Conservation (phyloP, 1,139 yeast genomes). For the Scheffersomyces insectosa region DNA sequence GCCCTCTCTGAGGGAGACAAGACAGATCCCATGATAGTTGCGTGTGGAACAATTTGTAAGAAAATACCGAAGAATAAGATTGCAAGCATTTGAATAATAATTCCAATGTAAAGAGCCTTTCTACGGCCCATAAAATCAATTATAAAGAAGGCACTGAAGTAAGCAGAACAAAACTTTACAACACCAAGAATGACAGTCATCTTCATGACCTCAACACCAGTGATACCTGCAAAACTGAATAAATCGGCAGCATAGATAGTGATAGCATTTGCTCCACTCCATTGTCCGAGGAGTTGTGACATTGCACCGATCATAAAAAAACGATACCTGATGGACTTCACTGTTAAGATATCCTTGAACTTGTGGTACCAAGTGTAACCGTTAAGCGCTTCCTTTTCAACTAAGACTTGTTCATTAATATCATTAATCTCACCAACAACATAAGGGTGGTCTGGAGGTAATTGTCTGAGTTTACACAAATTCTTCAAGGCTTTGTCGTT, state of each 20-base stretch:
- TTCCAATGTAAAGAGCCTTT: slow-evolving; percentile 32
- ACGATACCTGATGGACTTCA: slow-evolving; percentile 43
- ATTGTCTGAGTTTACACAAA: slow-evolving; percentile 47
- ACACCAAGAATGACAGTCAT: slow-evolving; percentile 51
- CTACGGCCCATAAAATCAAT: slow-evolving; percentile 52
- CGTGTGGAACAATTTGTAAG: slow-evolving; percentile 21
- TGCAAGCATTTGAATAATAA: slow-evolving; percentile 15
- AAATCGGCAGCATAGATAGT: slow-evolving; percentile 49
- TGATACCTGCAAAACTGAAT: slow-evolving; percentile 51
- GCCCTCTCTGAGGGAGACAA: slow-evolving; percentile 14
- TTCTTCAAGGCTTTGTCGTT: slow-evolving; percentile 35
- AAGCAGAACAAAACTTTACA: slow-evolving; percentile 44
- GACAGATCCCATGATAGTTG: slow-evolving; percentile 10
- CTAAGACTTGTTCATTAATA: slow-evolving; percentile 46
- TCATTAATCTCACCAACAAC: slow-evolving; percentile 53
- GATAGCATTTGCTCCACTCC: slow-evolving; percentile 61
- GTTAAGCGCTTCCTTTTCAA: slow-evolving; percentile 38
- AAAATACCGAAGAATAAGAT: slow-evolving; percentile 22
- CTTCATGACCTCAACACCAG: slow-evolving; percentile 33
- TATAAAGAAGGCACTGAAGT: slow-evolving; percentile 42
- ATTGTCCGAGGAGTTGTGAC: slow-evolving; percentile 57
- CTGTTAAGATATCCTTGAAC: slow-evolving; percentile 34
- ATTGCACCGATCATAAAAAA: slow-evolving; percentile 44
- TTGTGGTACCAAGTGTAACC: slow-evolving; percentile 13
- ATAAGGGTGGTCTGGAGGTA: slow-evolving; percentile 52